Conservation (phyloP, 306 rosid genomes). For the Neltuma alba region DNA sequence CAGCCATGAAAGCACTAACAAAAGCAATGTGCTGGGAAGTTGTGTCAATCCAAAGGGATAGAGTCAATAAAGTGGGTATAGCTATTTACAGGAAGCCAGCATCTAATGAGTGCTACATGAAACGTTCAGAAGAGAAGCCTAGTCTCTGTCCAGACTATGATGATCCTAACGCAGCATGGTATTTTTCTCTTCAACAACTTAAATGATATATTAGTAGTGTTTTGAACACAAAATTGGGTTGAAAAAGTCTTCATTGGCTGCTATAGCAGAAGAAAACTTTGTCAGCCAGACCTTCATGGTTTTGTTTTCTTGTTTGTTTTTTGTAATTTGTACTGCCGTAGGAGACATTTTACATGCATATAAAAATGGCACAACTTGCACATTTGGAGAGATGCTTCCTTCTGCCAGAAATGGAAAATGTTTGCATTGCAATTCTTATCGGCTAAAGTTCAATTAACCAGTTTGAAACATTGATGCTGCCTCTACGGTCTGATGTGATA, state of each 20-base stretch:
- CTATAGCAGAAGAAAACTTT: background rate
- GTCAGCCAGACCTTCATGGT: background rate
- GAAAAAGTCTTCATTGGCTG: background rate
- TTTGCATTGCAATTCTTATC: background rate
- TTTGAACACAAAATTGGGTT: background rate
- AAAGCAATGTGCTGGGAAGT: slow-evolving; percentile 89
- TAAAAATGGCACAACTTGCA: too few species aligned
- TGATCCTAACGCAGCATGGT: slow-evolving; percentile 96
- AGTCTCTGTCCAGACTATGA: slow-evolving; percentile 68
- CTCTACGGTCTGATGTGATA: slow-evolving; percentile 42
- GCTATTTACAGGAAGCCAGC: slow-evolving; percentile 83
- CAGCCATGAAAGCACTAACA: slow-evolving; percentile 87
- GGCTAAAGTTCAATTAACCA: background rate
- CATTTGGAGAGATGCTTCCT: slow-evolving; percentile 16
- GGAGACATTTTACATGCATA: background rate
- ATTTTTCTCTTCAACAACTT: slow-evolving; percentile 26
- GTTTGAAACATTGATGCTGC: slow-evolving; percentile 6
- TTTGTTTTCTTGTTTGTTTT: background rate
- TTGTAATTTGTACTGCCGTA: background rate
- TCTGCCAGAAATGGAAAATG: slow-evolving; percentile 16
- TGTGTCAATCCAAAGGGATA: slow-evolving; percentile 73
- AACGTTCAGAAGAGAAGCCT: slow-evolving; percentile 71
- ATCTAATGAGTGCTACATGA: slow-evolving; percentile 82
- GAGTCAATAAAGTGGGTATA: slow-evolving; percentile 73
- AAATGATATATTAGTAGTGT: background rate